Base-by-base conservation (phyloP, 2,329 filamentous ascomycete genomes). In the Aspergillus piperis region DNA sequence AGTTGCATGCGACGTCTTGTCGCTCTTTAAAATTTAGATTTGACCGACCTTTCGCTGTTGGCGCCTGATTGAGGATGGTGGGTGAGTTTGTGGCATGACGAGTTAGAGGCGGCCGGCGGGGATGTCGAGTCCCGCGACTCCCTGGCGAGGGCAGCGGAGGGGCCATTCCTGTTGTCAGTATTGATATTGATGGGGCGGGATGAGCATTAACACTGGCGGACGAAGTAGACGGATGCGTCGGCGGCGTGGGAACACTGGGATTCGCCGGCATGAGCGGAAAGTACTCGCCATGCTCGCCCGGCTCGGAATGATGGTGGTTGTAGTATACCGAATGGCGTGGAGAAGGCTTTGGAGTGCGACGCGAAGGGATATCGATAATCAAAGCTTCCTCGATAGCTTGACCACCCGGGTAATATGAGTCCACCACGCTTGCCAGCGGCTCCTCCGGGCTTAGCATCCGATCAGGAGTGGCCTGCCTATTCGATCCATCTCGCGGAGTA, bases 341-440 rank as follows among this genome's bases (percentile, higher is more conserved):
- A 8, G 92, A 96, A 10, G 90, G 88, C 67, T 89, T 90, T 1
- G 93, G 92, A 0, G 91, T 93, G 61, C 89, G 85, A 57, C 88
- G 86, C 38, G 83, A 80, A 15, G 92, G 91, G 19, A 96, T 87
- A 69, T 98, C 93, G 71, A 99, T 96, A 65, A 97, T 73, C 62
- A 99, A 83, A 7, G 95, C 95, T 72, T 99, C 95, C 57, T 93
- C 89, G 49, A 96, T 88, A 0, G 83, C 86, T 78, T 98, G 95
- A 7, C 94, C 94, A 48, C 90, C 90, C 2, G 94, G 91, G 71
- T 88, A 99, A 75, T 91, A 92, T 17, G 85, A 81, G 71, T 97
- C 93, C 52, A 99, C 80, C 0, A 90, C 90, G 58, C 87, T 83
- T 54, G 84, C 84, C 77, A 98, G 90, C 21, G 87, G 84, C 77